These are phyloP conservation scores for Angomonas ambiguus DNA, from an alignment of 208 protist genomes.

Conservation along the genomic window DNA sequence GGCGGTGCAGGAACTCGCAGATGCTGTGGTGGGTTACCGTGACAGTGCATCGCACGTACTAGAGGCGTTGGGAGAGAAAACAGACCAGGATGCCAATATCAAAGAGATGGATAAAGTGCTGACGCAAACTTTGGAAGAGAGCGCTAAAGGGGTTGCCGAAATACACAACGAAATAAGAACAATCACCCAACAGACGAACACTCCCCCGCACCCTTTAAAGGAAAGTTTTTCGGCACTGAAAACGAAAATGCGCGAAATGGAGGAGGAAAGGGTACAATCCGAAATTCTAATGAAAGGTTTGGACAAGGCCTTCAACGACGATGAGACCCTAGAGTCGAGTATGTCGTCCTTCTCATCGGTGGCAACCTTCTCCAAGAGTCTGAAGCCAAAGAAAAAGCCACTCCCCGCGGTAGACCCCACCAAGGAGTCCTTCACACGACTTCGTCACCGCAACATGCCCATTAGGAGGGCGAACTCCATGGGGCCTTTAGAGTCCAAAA, in stretches of 20 bases:
- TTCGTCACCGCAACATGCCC: slow-evolving; percentile 23
- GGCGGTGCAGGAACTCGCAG: neutral
- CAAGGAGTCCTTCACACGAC: slow-evolving; percentile 12
- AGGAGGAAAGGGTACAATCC: slow-evolving; percentile 35
- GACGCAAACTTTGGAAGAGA: slow-evolving; percentile 14
- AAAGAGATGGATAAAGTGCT: slow-evolving; percentile 7
- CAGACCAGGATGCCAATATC: slow-evolving; percentile 13
- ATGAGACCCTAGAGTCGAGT: slow-evolving; percentile 12
- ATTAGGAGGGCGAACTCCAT: neutral
- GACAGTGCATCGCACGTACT: neutral
- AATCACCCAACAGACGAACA: slow-evolving; percentile 20
- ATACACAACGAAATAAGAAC: slow-evolving; percentile 33
- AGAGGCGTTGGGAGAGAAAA: slow-evolving; percentile 32
- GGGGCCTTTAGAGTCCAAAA: neutral
- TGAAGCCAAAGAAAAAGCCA: slow-evolving; percentile 60
- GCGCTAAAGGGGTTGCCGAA: slow-evolving; percentile 30
- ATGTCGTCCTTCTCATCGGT: slow-evolving; percentile 18
- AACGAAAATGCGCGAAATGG: slow-evolving; percentile 35
- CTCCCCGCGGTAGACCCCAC: slow-evolving; percentile 21
- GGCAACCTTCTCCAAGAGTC: slow-evolving; percentile 11
- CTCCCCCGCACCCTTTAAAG: slow-evolving; percentile 14
- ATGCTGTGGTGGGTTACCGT: neutral
- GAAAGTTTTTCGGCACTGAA: slow-evolving; percentile 29
- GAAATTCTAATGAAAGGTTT: slow-evolving; percentile 32
- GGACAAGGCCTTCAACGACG: slow-evolving; percentile 31